These are phyloP conservation scores for Kwoniella dendrophila DNA, from an alignment of 768 basidiomycete genomes.

Conservation along the genomic window DNA sequence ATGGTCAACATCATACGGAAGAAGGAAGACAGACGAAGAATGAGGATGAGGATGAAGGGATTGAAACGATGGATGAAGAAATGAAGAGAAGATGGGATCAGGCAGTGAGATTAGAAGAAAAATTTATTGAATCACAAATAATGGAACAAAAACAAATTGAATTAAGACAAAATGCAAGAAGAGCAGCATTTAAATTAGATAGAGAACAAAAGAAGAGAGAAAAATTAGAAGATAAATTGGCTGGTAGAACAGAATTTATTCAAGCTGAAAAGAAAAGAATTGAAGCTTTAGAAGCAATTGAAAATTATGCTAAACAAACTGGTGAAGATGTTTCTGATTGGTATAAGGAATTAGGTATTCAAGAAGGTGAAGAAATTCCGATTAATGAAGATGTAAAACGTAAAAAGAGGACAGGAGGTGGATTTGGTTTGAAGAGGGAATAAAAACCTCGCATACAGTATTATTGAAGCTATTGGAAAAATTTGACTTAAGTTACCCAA, in stretches of 20 bases:
- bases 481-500: too few relatives aligned
- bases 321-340: conserved; percentile 38
- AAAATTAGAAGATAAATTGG: conserved; percentile 12
- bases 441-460: not conserved
- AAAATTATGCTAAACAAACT: conserved; percentile 32
- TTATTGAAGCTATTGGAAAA: too few relatives aligned
- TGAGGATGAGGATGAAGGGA: not conserved
- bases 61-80: not conserved
- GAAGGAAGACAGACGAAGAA: too few relatives aligned
- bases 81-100: conserved; percentile 20
- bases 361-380: conserved; percentile 12
- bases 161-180: conserved; percentile 20
- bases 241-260: conserved; percentile 19
- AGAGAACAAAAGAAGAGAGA: conserved; percentile 21
- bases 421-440: conserved; percentile 13
- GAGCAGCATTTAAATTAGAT: conserved; percentile 28
- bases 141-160: conserved; percentile 30
- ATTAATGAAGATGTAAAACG: conserved; percentile 17
- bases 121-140: conserved; percentile 18
- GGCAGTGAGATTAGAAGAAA: conserved; percentile 32
- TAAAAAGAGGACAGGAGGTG: conserved; percentile 1
- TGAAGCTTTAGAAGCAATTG: conserved; percentile 27
- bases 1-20: too few relatives aligned
- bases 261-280: conserved; percentile 27
- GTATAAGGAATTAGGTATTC: conserved; percentile 31